phyloP scores from a whole-genome alignment of 1,284 basidiomycete species.

The Kwoniella shivajii region DNA sequence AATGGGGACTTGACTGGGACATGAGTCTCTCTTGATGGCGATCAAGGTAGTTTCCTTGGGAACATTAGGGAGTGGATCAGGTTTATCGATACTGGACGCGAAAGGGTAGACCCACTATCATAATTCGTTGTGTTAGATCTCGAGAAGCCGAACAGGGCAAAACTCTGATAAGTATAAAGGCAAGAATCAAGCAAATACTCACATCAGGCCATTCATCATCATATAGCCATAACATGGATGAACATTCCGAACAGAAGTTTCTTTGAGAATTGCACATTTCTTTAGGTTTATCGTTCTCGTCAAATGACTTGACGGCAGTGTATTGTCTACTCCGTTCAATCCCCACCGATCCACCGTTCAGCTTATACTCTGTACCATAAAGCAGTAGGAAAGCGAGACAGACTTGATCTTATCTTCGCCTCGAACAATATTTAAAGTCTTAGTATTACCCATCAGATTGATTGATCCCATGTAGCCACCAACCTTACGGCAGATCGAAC shows the following conservation, averaged over 20 bases:
- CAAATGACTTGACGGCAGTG: constrained; percentile 37
- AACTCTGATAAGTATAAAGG: no score
- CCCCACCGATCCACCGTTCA: not conserved
- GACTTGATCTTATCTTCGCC: constrained; percentile 53
- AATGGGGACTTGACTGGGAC: constrained; percentile 44
- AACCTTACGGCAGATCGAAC: constrained; percentile 53
- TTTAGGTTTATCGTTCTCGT: constrained; percentile 43
- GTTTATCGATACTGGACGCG: constrained; percentile 49
- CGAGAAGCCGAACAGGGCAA: no score
- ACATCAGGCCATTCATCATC: constrained; percentile 50
- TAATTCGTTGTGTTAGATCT: no score
- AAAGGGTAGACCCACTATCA: constrained; percentile 54
- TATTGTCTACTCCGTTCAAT: constrained; percentile 37
- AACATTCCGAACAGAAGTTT: constrained; percentile 49
- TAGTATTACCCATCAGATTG: constrained; percentile 52
- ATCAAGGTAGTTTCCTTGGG: constrained; percentile 33
- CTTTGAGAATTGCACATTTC: constrained; percentile 38
- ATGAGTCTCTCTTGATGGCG: constrained; percentile 43
- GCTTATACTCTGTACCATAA: not conserved
- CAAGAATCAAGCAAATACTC: constrained; percentile 20
- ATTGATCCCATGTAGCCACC: constrained; percentile 53
- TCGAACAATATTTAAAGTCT: constrained; percentile 45
- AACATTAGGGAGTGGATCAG: constrained; percentile 42
- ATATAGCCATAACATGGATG: constrained; percentile 52
- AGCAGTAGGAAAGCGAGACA: not conserved